A percentile compares a stretch with the other conserved stretches of the same genome.
Evolutionary conservation across 23 red algal species (phyloP).

Genomic region (Cyanidioschyzon merolae): DNA sequence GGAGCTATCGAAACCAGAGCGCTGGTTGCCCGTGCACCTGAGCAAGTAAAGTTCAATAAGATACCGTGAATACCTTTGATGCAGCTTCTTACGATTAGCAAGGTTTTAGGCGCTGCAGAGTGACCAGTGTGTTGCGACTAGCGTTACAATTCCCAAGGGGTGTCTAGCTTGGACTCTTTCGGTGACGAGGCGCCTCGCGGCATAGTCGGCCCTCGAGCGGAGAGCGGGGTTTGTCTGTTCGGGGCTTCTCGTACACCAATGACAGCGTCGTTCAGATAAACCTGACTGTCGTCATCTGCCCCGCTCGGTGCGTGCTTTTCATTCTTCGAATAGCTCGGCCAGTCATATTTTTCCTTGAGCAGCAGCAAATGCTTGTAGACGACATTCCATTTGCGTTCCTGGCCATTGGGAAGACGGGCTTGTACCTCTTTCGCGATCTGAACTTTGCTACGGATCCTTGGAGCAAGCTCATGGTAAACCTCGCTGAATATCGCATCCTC

Average conservation of each 20-base stretch:
- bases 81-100: too few relatives aligned
- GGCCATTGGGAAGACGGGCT: background rate
- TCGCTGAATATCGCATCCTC: conserved; percentile 12
- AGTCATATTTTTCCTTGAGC: conserved; percentile 14
- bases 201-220: too few relatives aligned
- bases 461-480: background rate
- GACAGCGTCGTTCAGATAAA: background rate
- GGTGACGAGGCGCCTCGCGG: too few relatives aligned
- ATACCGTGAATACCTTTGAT: too few relatives aligned
- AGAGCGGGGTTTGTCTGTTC: too few relatives aligned
- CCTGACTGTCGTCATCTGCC: background rate
- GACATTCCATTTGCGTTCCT: background rate
- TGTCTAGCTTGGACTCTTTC: too few relatives aligned
- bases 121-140: too few relatives aligned
- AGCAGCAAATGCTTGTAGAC: conserved; percentile 18
- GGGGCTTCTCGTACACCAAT: background rate
- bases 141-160: too few relatives aligned
- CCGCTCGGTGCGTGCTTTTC: background rate
- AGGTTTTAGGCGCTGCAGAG: too few relatives aligned
- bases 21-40: too few relatives aligned
- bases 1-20: too few relatives aligned
- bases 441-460: background rate
- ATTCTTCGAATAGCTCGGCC: background rate
- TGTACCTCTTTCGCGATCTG: background rate
- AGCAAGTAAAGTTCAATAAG: too few relatives aligned